Evolutionary conservation across 2,329 filamentous ascomycete genomes (phyloP).

Genomic region (Catunica adiposa): DNA sequence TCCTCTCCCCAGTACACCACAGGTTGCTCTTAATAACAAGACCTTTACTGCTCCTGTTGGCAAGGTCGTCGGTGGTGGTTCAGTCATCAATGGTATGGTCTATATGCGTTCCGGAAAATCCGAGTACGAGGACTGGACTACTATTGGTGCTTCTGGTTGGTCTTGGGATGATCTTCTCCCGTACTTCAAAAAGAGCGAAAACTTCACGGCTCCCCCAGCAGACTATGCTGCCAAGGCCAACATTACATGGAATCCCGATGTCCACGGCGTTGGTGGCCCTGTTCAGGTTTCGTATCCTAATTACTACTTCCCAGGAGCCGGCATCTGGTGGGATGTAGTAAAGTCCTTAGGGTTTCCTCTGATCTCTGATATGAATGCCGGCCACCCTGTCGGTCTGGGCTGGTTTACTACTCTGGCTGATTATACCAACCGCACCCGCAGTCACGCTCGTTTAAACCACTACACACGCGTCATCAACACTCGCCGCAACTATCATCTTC

Average conservation of each 20-base stretch:
- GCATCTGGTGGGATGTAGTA: constrained; percentile 31
- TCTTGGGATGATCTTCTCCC: constrained; percentile 24
- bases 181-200: constrained; percentile 26
- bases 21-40: constrained; percentile 18
- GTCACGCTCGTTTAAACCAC: constrained; percentile 19
- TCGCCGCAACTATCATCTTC: constrained; percentile 41
- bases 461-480: constrained; percentile 20
- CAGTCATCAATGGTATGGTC: constrained; percentile 25
- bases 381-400: constrained; percentile 17
- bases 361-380: constrained; percentile 25
- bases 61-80: constrained; percentile 24
- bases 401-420: constrained; percentile 20
- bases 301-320: constrained; percentile 19
- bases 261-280: constrained; percentile 39
- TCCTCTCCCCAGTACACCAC: constrained; percentile 17
- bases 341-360: constrained; percentile 37
- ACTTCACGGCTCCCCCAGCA: constrained; percentile 14
- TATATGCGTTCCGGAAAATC: constrained; percentile 22
- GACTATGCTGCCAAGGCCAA: constrained; percentile 14
- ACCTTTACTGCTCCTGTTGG: constrained; percentile 17
- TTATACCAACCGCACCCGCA: constrained; percentile 20
- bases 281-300: constrained; percentile 30
- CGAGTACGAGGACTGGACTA: constrained; percentile 29
- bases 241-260: constrained; percentile 25
- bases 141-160: constrained; percentile 29